These are phyloP conservation scores for Sordariomycetes sp. DNA, from an alignment of 2,329 filamentous ascomycete genomes.

Conservation along the genomic window DNA sequence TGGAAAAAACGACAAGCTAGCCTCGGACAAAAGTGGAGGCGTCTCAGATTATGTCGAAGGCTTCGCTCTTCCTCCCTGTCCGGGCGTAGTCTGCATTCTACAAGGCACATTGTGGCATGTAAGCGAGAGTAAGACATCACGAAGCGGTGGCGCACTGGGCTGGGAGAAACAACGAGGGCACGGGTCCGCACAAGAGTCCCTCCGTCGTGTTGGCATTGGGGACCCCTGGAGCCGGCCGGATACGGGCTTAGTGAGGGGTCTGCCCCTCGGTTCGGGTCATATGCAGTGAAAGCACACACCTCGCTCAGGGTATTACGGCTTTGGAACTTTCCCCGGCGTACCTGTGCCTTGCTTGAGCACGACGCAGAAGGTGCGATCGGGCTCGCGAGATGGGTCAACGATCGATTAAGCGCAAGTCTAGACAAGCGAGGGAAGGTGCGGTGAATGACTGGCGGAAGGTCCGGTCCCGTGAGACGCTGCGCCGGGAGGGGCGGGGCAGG, in stretches of 20 bases:
- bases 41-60: not conserved
- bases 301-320: not conserved
- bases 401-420: not conserved
- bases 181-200: not conserved
- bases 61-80: not conserved
- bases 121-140: not conserved
- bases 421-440: not conserved
- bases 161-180: not conserved
- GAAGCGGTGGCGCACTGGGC: not conserved
- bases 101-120: not conserved
- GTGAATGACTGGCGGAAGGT: not conserved
- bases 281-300: not conserved
- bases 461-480: not conserved
- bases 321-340: not conserved
- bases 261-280: not conserved
- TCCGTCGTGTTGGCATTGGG: not conserved
- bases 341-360: not conserved
- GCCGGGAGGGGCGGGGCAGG: not conserved
- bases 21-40: not conserved
- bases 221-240: not conserved
- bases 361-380: not conserved
- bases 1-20: not conserved
- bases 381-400: not conserved
- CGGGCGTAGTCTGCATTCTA: not conserved
- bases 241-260: not conserved